Base-by-base conservation (phyloP, 2,329 filamentous ascomycete genomes). In the Nothophaeocryptopus gaeumannii region DNA sequence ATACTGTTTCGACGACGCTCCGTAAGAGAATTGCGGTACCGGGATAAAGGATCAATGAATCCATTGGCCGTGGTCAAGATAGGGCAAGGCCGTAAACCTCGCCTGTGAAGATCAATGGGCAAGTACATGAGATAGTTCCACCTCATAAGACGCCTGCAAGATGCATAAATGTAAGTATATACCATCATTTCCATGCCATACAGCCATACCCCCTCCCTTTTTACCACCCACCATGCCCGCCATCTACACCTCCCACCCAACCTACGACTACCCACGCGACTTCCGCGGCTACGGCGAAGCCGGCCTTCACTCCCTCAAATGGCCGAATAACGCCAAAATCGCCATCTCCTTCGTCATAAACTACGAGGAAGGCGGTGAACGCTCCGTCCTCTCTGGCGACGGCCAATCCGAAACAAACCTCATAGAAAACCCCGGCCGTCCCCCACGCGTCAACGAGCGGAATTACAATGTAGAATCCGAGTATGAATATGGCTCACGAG, bases 401-500 rank as follows among this genome's bases (percentile, higher is more conserved):
- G 66, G 66, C 33, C 58, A 66, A 16, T 66, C 65, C 35, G 72
- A 75, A 58, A 63, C 63, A 11, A 65, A 65, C 36, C 62, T 72
- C 2, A 61, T 65, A 15, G 72, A 77, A 53, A 72, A 62, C 26
- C 55, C 60, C 7, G 51, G 42, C 5, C 52, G 53, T 8, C 51
- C 56, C 26, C 48, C 55, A 9, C 39, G 49, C 3, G 51, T 56
- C 49, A 57, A 60, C 38, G 59, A 58, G 37, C 70, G 75, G 35
- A 70, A 66, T 43, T 68, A 71, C 62, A 78, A 73, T 54, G 70
- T 68, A 44, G 77, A 79, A 63, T 63, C 58, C 10, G 76, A 78
- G 53, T 80, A 75, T 54, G 76, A 79, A 47, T 79, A 79, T 55
- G 75, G 77, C 31, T 70, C 70, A 15, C 70, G 77, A 2, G 70